A percentile compares a stretch with the other conserved stretches of the same genome.
Conservation (phyloP, 139 green algal species). For the Axilococcus clingmanii region DNA sequence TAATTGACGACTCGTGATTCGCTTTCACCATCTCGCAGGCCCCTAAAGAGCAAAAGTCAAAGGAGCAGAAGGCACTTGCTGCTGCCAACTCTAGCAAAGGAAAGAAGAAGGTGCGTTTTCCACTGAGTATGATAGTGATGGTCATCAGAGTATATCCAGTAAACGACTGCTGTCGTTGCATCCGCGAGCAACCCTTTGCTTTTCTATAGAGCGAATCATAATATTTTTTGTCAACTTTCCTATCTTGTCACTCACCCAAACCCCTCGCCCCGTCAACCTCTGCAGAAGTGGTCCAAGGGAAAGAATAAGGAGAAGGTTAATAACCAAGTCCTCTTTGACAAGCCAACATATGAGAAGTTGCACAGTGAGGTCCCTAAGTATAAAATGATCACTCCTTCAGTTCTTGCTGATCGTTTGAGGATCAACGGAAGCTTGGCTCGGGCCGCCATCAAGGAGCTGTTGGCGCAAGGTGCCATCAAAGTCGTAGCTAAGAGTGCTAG, state of each 20-base stretch:
- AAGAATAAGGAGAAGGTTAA: slow-evolving; percentile 99
- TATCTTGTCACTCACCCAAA: no score
- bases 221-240: no score
- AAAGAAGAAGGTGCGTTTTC: slow-evolving; percentile 76
- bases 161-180: no score
- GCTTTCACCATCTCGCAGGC: slow-evolving; percentile 32
- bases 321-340: slow-evolving; percentile 97
- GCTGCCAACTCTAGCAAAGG: slow-evolving; percentile 83
- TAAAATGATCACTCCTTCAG: slow-evolving; percentile 97
- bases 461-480: slow-evolving; percentile 78
- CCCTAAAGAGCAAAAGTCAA: slow-evolving; percentile 65
- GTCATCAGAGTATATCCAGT: no score
- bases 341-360: slow-evolving; percentile 96
- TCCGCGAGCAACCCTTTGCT: no score
- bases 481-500: slow-evolving; percentile 64
- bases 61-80: slow-evolving; percentile 86
- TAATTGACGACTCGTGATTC: not conserved
- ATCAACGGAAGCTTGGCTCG: slow-evolving; percentile 85
- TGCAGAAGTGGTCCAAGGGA: slow-evolving; percentile 97
- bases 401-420: slow-evolving; percentile 78
- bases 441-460: slow-evolving; percentile 78
- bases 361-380: slow-evolving; percentile 96
- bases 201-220: no score
- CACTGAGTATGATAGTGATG: no score
- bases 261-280: not conserved